Evolutionary conservation across 352 stramenopile genomes (phyloP).

Genomic region (Phytophthora colocasiae): DNA sequence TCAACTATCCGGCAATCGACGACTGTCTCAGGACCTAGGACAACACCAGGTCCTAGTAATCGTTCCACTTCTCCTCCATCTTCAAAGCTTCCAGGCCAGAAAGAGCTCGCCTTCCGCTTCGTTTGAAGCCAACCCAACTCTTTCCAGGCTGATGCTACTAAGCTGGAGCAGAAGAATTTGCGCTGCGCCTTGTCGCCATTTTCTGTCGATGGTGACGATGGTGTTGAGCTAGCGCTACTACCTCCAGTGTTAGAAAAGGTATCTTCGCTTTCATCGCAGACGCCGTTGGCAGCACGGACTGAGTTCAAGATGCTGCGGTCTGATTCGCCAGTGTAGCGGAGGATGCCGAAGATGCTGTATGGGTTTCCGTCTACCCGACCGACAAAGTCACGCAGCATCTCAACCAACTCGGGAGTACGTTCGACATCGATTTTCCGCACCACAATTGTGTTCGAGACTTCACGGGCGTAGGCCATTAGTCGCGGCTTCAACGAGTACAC

Average conservation of each 20-base stretch:
- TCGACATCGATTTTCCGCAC: conserved; percentile 59
- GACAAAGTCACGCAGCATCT: conserved; percentile 64
- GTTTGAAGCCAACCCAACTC: conserved; percentile 81
- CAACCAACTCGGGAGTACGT: conserved; percentile 52
- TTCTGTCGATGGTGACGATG: conserved; percentile 20
- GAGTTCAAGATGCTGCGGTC: conserved; percentile 37
- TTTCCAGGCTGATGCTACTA: conserved; percentile 81
- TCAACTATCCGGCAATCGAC: conserved; percentile 88
- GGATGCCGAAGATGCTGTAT: conserved; percentile 85
- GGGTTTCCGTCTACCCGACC: conserved; percentile 77
- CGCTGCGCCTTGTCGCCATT: conserved; percentile 35
- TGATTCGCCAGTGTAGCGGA: conserved; percentile 64
- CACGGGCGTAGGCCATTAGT: conserved; percentile 79
- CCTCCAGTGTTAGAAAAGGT: conserved; percentile 15
- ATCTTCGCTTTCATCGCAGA: conserved; percentile 22
- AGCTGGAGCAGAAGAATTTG: conserved; percentile 90
- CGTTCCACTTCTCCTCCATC: conserved; percentile 78
- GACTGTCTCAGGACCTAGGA: conserved; percentile 62
- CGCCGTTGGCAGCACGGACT: conserved; percentile 4
- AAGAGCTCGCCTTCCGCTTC: conserved; percentile 73
- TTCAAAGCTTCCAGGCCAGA: conserved; percentile 88
- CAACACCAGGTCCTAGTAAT: conserved; percentile 51
- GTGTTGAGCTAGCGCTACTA: conserved; percentile 33
- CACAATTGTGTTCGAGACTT: conserved; percentile 86
- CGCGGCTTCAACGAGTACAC: conserved; percentile 81